These are phyloP conservation scores for Yarrowia sp. DNA, from an alignment of 805 yeast species.

Conservation along the genomic window DNA sequence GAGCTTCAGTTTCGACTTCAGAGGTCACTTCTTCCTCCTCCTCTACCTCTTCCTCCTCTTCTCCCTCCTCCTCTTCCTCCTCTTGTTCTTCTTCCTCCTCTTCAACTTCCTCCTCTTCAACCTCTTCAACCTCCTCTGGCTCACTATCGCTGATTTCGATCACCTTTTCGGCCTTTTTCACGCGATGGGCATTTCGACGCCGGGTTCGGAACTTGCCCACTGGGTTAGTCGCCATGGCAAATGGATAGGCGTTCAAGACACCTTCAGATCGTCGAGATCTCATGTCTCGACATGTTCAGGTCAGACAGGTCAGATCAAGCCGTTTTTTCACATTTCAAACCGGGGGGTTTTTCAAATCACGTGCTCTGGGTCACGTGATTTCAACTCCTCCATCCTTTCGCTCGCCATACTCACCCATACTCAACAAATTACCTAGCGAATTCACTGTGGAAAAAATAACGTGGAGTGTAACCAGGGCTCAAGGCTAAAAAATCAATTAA, in stretches of 20 bases:
- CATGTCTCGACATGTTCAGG: neutral
- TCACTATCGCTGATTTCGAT: neutral
- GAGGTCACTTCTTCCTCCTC: neutral
- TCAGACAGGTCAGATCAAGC: neutral
- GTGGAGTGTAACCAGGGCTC: neutral
- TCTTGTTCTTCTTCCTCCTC: neutral
- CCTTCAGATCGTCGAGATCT: neutral
- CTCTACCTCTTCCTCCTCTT: neutral
- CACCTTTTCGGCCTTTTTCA: neutral
- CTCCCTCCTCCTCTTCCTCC: neutral
- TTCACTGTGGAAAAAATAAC: slow-evolving; percentile 27
- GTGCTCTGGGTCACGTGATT: neutral
- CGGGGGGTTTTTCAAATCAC: neutral
- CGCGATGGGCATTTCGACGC: slow-evolving; percentile 32
- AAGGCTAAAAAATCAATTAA: slow-evolving; percentile 29
- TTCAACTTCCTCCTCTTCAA: neutral
- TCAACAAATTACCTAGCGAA: slow-evolving; percentile 33
- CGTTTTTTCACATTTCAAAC: too few species aligned
- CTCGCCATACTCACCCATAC: slow-evolving; percentile 29
- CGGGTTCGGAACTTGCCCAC: slow-evolving; percentile 35
- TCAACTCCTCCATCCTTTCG: neutral
- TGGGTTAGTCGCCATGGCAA: neutral
- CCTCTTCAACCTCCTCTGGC: neutral
- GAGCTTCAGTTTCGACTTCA: neutral
- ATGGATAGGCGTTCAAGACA: too few species aligned